phyloP scores from a whole-genome alignment of 495 filamentous ascomycete species.

The Glonium stellatum region DNA sequence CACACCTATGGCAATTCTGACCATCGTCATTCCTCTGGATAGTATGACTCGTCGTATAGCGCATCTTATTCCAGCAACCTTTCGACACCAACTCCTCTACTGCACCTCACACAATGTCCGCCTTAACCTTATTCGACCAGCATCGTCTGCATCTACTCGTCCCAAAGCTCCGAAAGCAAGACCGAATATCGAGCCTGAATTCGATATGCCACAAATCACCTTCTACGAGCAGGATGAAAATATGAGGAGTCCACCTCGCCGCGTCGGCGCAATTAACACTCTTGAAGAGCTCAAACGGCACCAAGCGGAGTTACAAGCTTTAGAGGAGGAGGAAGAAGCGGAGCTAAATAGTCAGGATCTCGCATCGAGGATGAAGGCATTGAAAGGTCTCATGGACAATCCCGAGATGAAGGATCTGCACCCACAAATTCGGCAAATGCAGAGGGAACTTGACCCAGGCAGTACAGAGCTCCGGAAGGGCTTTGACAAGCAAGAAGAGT shows the following conservation, averaged over 20 bases:
- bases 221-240: conserved; percentile 3
- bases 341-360: conserved; percentile 6
- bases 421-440: conserved; percentile 1
- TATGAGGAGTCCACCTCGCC: not conserved
- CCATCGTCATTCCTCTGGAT: no score
- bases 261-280: not conserved
- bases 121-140: no score
- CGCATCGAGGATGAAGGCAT: not conserved
- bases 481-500: not conserved
- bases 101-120: no score
- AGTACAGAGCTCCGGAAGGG: not conserved
- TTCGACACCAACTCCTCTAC: no score
- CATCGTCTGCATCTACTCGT: no score
- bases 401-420: not conserved
- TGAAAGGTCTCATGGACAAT: not conserved
- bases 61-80: no score
- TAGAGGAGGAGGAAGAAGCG: not conserved
- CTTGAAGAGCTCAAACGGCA: not conserved
- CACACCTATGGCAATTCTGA: no score
- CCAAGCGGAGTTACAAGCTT: not conserved
- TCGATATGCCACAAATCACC: not conserved
- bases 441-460: not conserved
- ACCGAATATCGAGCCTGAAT: not conserved
- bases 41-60: no score
- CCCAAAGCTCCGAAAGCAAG: no score